These are phyloP conservation scores for Royoungia palumana DNA, from an alignment of 768 basidiomycete species.

Conservation along the genomic window DNA sequence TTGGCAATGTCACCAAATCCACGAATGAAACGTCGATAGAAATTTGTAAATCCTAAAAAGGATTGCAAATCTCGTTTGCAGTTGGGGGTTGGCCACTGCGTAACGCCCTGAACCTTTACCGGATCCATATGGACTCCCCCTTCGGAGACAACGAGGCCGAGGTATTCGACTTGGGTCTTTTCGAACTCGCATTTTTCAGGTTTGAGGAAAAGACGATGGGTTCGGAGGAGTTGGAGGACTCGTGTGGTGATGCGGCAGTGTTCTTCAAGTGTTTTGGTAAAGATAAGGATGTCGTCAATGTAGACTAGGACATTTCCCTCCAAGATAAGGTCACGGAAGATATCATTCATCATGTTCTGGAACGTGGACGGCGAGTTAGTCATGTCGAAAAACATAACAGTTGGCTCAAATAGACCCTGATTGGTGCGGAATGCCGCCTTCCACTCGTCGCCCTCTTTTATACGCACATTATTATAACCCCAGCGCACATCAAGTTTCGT, in stretches of 20 bases:
- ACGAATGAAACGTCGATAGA: no score
- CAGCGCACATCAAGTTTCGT: no score
- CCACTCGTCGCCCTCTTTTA: not conserved
- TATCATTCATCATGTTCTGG: conserved; percentile 28
- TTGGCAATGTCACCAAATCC: no score
- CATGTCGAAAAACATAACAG: conserved; percentile 39
- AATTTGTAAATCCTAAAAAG: no score
- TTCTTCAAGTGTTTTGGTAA: conserved; percentile 11
- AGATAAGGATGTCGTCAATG: conserved; percentile 35
- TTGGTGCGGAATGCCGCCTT: conserved; percentile 9
- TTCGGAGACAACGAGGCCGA: conserved; percentile 31
- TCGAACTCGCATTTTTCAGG: conserved; percentile 23
- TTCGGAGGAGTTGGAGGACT: conserved; percentile 19
- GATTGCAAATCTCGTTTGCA: conserved; percentile 9
- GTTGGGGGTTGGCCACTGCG: conserved; percentile 37
- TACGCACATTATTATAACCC: not conserved
- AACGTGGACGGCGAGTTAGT: conserved; percentile 33
- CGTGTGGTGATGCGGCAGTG: conserved; percentile 2
- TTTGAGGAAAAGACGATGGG: conserved; percentile 19
- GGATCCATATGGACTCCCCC: conserved; percentile 36
- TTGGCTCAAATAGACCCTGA: conserved; percentile 31
- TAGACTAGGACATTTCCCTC: conserved; percentile 29
- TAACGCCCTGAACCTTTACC: conserved; percentile 35
- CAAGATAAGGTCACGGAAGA: conserved; percentile 29
- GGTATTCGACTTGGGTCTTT: conserved; percentile 20